Base-by-base conservation (phyloP, 768 basidiomycete species). In the Crassisporium funariophilum region DNA sequence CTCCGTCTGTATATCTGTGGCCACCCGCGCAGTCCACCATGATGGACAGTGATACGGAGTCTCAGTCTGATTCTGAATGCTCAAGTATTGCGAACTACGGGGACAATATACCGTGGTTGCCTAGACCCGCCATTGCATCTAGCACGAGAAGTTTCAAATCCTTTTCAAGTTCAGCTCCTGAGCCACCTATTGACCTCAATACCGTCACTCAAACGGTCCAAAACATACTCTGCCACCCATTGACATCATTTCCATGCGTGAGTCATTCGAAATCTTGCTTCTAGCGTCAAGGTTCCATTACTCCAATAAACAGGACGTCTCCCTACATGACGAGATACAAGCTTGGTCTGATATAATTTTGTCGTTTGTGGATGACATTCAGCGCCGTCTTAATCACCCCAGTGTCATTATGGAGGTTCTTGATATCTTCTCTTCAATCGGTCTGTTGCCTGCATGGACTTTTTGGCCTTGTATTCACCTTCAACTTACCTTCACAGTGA, bases 401-500 rank as follows among this genome's bases (percentile, higher is more conserved):
- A 21, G 37, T 23, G 39, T 50, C 13, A 33, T 35, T 10, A 22
- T 35, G 3, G 35, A 20, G 11, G 36, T 36, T 15, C 29, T 56
- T 4, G 13, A 16, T 10, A 21, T 21, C 8, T 35, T 52, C 34
- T 40, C 49, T 31, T 27, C 49, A 10, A 41, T 53, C 9, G 40
- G 51, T 49, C 27, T 25, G 47, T 31, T 8, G 15, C 16, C 13
- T 15, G 11, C 23, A 21, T 22, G 40, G 22, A 20, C 21, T 11
- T 16, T 34, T 35, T 22, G 24, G 8, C 4, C 19, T 12, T 13
- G 13, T 23, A 9, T 10, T 4, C 8, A 34, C 25, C 31, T 3
- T 19, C 23, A 20, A 35, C 35, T 38, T 11, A 31, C 24, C 20
- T 27, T 35, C 35, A 17, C 13, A 62, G 60, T 55, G 17, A 47